Percentiles rank a stretch among this genome's conserved stretches.
phyloP scores from a whole-genome alignment of 2,329 filamentous ascomycete species.

The Penicillium sp. region DNA sequence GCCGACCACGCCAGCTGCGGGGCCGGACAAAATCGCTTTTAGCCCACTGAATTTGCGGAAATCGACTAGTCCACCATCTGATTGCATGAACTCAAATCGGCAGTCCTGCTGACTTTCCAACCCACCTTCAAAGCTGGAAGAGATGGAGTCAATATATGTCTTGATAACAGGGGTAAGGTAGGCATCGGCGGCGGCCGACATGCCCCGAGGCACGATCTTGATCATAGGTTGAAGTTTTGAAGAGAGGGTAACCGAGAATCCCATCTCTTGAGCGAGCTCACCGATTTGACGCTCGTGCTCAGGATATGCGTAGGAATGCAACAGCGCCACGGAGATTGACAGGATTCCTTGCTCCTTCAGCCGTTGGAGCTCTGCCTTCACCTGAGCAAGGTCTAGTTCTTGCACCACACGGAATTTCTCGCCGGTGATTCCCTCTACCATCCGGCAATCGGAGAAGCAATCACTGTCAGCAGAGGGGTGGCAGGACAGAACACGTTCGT shows the following conservation, averaged over 20 bases:
- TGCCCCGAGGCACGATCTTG: conserved; percentile 74
- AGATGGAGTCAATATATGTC: conserved; percentile 61
- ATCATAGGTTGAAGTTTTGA: conserved; percentile 83
- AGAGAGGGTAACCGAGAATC: conserved; percentile 74
- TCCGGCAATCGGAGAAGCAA: conserved; percentile 62
- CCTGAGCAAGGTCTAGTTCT: conserved; percentile 55
- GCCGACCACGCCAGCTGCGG: conserved; percentile 89
- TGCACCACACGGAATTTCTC: conserved; percentile 70
- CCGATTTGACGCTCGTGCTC: conserved; percentile 78
- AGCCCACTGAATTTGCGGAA: conserved; percentile 71
- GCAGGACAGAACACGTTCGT: conserved; percentile 83
- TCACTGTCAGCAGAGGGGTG: conserved; percentile 62
- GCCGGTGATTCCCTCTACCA: conserved; percentile 53
- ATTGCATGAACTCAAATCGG: conserved; percentile 95
- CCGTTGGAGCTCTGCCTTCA: conserved; percentile 59
- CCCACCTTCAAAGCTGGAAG: conserved; percentile 69
- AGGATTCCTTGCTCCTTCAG: conserved; percentile 68
- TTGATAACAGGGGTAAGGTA: conserved; percentile 77
- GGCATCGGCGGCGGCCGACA: conserved; percentile 74
- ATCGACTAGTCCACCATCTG: conserved; percentile 67
- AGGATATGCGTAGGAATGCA: conserved; percentile 88
- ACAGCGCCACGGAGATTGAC: conserved; percentile 81
- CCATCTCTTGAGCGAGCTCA: conserved; percentile 73
- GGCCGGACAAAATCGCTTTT: conserved; percentile 83
- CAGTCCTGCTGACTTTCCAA: conserved; percentile 71